Conservation (phyloP, 2,329 filamentous ascomycete species). For the Ascochyta viciae-villosae region DNA sequence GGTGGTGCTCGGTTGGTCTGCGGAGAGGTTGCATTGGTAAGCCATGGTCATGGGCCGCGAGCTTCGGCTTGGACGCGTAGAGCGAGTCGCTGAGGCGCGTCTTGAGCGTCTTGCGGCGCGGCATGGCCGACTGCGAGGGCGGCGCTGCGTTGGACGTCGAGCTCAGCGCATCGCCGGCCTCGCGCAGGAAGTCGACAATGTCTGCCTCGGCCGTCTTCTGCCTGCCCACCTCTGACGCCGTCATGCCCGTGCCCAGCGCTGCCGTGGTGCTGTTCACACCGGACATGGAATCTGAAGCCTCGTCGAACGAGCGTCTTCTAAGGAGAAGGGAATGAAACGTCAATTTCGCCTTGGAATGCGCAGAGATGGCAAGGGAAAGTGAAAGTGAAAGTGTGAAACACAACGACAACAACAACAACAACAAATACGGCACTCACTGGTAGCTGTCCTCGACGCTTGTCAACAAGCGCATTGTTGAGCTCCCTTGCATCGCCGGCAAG, state of each 20-base stretch:
- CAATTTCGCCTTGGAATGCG: conserved; percentile 25
- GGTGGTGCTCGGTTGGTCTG: conserved; percentile 44
- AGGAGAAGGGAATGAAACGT: conserved; percentile 23
- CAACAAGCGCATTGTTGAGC: conserved; percentile 59
- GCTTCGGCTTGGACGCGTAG: conserved; percentile 25
- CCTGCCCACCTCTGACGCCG: conserved; percentile 36
- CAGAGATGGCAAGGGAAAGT: conserved; percentile 6
- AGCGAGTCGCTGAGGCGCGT: conserved; percentile 32
- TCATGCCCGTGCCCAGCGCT: conserved; percentile 38
- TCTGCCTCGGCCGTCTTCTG: conserved; percentile 47
- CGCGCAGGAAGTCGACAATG: conserved; percentile 54
- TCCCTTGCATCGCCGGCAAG: conserved; percentile 46
- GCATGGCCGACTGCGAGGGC: conserved; percentile 19
- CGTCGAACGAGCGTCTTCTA: conserved; percentile 39
- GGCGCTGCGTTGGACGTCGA: conserved; percentile 10
- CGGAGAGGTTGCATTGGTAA: conserved; percentile 46
- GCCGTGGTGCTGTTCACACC: conserved; percentile 42
- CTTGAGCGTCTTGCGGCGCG: conserved; percentile 34
- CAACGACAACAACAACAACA: too few species aligned
- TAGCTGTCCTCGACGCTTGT: conserved; percentile 54
- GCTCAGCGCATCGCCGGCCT: conserved; percentile 46
- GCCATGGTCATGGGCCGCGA: conserved; percentile 35
- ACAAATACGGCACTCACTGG: conserved; percentile 48
- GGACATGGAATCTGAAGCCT: conserved; percentile 44
- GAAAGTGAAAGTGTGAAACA: too few species aligned